Percentiles rank a stretch among this genome's conserved stretches.
These are phyloP conservation scores for Chytridiales sp. DNA, from an alignment of 371 early-diverging fungal genomes.

Conservation along the genomic window DNA sequence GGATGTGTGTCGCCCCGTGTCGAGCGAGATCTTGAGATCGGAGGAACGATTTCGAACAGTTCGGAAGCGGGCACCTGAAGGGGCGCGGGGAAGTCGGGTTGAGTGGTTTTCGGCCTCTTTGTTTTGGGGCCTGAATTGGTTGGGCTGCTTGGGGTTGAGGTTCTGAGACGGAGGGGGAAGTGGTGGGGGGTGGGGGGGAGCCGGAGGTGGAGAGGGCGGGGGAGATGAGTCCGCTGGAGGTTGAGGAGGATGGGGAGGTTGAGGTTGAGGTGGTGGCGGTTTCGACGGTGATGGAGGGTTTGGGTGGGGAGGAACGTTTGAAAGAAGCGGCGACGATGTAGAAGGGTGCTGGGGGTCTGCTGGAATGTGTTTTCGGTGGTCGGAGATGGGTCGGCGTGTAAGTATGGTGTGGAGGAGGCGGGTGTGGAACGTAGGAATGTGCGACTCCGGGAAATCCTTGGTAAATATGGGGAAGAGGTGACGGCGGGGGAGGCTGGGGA, in stretches of 20 bases:
- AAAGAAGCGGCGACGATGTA: too few relatives aligned
- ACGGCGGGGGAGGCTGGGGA: too few relatives aligned
- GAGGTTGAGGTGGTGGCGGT: too few relatives aligned
- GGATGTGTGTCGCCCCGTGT: constrained; percentile 11
- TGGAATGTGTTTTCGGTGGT: too few relatives aligned
- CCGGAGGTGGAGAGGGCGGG: constrained; percentile 1
- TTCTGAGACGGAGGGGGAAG: constrained; percentile 2
- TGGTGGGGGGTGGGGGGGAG: neutral
- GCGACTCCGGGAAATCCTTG: too few relatives aligned
- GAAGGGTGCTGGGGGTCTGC: too few relatives aligned
- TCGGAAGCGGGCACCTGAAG: constrained; percentile 5
- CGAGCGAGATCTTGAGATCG: constrained; percentile 6
- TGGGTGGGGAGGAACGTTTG: too few relatives aligned
- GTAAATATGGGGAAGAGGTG: too few relatives aligned
- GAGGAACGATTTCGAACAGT: constrained; percentile 5
- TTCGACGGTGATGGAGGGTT: too few relatives aligned
- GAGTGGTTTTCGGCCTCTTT: neutral
- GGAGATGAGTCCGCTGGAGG: neutral
- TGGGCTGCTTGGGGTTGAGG: neutral
- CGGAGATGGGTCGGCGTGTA: too few relatives aligned
- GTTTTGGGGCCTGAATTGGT: neutral
- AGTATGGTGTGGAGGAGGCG: too few relatives aligned
- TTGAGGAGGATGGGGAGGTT: neutral
- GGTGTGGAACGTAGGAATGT: too few relatives aligned
- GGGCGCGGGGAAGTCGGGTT: neutral